A percentile compares a stretch with the other conserved stretches of the same genome.
These are phyloP conservation scores for Entamoeba histolytica DNA, from an alignment of 208 protist genomes.

Conservation along the genomic window DNA sequence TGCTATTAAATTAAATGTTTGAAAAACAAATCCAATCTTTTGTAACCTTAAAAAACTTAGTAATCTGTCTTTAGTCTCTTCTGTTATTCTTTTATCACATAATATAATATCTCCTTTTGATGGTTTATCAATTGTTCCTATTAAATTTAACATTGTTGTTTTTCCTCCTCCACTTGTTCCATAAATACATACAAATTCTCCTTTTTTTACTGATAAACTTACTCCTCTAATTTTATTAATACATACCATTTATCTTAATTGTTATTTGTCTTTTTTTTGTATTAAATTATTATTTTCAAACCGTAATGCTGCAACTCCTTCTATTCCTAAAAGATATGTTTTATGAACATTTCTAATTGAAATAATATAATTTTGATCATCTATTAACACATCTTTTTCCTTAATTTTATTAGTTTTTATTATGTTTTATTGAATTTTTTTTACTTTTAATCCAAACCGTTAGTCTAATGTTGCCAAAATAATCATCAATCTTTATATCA, in stretches of 20 bases:
- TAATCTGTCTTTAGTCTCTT: background rate
- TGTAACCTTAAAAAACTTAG: background rate
- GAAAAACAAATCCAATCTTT: background rate
- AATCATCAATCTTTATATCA: background rate
- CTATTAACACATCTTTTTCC: background rate
- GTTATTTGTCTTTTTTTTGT: no score
- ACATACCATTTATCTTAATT: no score
- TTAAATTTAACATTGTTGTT: constrained; percentile 76
- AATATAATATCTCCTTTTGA: constrained; percentile 46
- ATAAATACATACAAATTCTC: constrained; percentile 70
- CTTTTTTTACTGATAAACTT: constrained; percentile 51
- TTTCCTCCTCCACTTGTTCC: constrained; percentile 76
- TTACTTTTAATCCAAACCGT: background rate
- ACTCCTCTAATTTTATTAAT: constrained; percentile 35
- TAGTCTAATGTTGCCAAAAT: background rate
- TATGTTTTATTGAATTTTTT: no score
- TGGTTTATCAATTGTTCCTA: constrained; percentile 78
- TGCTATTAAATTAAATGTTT: background rate
- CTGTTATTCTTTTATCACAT: background rate
- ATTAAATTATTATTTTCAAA: background rate
- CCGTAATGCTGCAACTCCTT: constrained; percentile 69
- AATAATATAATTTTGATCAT: constrained; percentile 37
- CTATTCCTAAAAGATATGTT: constrained; percentile 71
- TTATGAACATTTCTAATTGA: constrained; percentile 78
- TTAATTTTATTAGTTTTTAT: background rate